A percentile compares a stretch with the other conserved stretches of the same genome.
These are phyloP conservation scores for Boletus pseudopeckii DNA, from an alignment of 768 basidiomycete species.

Conservation along the genomic window DNA sequence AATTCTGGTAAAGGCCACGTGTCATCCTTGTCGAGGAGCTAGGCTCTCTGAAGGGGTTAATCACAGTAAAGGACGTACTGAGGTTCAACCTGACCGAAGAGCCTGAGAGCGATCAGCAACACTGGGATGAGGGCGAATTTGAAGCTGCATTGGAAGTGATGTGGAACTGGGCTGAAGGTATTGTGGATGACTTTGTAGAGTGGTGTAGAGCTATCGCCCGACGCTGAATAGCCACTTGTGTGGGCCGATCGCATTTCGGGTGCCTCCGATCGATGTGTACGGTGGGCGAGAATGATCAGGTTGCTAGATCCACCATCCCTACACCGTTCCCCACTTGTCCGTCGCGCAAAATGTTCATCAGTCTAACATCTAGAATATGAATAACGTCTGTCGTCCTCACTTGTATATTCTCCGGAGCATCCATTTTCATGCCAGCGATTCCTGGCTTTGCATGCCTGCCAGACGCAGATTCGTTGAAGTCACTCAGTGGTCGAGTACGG, in stretches of 20 bases:
- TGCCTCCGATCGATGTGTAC: neutral
- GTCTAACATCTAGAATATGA: too few relatives aligned
- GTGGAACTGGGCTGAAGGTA: slow-evolving; percentile 51
- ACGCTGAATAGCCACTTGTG: slow-evolving; percentile 10
- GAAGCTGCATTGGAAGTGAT: slow-evolving; percentile 60
- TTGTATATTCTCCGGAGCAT: too few relatives aligned
- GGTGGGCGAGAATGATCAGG: too few relatives aligned
- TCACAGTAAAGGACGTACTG: slow-evolving; percentile 95
- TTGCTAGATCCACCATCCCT: too few relatives aligned
- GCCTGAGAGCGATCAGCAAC: slow-evolving; percentile 46
- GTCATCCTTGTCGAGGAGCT: slow-evolving; percentile 93
- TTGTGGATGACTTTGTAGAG: slow-evolving; percentile 29
- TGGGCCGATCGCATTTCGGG: neutral
- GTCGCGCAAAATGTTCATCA: too few relatives aligned
- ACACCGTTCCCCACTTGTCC: too few relatives aligned
- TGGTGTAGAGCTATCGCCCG: slow-evolving; percentile 28
- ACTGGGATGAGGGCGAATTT: slow-evolving; percentile 61
- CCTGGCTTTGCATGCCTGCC: too few relatives aligned
- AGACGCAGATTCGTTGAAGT: too few relatives aligned
- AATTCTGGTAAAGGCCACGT: slow-evolving; percentile 60
- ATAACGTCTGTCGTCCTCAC: too few relatives aligned
- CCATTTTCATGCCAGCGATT: too few relatives aligned
- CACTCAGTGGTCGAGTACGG: too few relatives aligned
- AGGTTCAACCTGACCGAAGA: slow-evolving; percentile 71
- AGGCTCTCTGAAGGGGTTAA: slow-evolving; percentile 77